Percentiles rank a stretch among this genome's conserved stretches.
phyloP scores from a whole-genome alignment of 2,329 filamentous ascomycete species.

The Claviceps spartinae region DNA sequence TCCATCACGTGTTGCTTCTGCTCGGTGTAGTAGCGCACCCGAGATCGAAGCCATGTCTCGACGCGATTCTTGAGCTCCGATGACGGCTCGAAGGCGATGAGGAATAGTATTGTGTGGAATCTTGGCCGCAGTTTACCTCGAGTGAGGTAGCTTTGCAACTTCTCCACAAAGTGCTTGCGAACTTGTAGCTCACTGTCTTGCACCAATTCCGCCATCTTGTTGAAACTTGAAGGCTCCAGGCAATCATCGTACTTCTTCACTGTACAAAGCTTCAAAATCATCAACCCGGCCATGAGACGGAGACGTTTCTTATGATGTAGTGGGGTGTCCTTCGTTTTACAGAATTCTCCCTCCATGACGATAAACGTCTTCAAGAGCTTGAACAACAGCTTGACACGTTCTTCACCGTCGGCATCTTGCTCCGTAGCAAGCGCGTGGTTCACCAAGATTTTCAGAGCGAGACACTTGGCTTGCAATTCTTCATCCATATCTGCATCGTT shows the following conservation, averaged over 20 bases:
- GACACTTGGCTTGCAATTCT: constrained; percentile 70
- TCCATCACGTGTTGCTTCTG: constrained; percentile 58
- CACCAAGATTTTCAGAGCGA: constrained; percentile 73
- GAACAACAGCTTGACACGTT: constrained; percentile 55
- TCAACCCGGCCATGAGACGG: constrained; percentile 66
- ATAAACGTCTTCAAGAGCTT: constrained; percentile 68
- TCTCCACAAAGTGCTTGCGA: constrained; percentile 64
- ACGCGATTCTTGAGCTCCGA: constrained; percentile 58
- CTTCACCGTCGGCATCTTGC: constrained; percentile 38
- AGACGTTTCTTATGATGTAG: constrained; percentile 67
- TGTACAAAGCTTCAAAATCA: constrained; percentile 72
- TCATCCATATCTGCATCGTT: constrained; percentile 57
- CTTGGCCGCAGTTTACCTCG: constrained; percentile 54
- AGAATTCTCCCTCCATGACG: constrained; percentile 63
- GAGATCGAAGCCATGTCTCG: constrained; percentile 79
- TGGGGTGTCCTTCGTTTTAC: constrained; percentile 62
- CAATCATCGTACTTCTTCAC: constrained; percentile 63
- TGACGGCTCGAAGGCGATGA: constrained; percentile 82
- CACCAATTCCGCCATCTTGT: constrained; percentile 64
- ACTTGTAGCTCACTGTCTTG: constrained; percentile 68
- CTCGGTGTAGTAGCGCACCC: constrained; percentile 51
- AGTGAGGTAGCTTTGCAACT: constrained; percentile 82
- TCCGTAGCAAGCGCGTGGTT: constrained; percentile 61
- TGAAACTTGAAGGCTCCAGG: constrained; percentile 61
- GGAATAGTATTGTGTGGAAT: constrained; percentile 82